Evolutionary conservation across 2,329 filamentous ascomycete species (phyloP), one percentile per base, ranked within the genome.

Genomic region (Exserohilum rostratum): DNA sequence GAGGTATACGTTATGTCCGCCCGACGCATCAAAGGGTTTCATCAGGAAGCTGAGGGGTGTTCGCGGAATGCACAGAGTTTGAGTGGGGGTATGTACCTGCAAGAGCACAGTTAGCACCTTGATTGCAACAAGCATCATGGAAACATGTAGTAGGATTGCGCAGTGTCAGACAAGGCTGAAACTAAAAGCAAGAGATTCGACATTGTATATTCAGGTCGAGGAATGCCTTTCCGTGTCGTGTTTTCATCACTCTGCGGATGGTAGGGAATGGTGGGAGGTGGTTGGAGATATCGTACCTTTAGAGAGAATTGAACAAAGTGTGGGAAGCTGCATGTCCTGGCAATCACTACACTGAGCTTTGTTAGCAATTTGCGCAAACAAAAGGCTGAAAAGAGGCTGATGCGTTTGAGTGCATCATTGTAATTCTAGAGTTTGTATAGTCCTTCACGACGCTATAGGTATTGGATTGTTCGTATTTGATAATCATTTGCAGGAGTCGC

Each of bases 111-210:
- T 74, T 68, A 74, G 71, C 67, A 53, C 39, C 40, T 51, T 46
- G 44, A 48, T 61, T 53, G 51, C 55, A 29, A 30, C 58, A 46
- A 45, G 46, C 56, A 51, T 42, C 44, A 37, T 50, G 46, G 42
- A 42, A 60, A 54, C 29, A 60, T 57, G 53, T 46, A 20, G 48
- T 35, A 40, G 38, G 50, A 15, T 57, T 58, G 44, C 62, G 64
- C 66, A 67, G 65, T 69, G 76, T 87, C 84, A 87, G 84, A 87
- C 84, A 87, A 87, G 84, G 84, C 84, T 87, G 84, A 87, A 87
- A 87, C 84, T 87, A 85, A 74, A 57, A 63, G 85, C 83, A 83
- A 58, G 54, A 50, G 79, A 80, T 83, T 86, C 84, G 81, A 86
- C 84, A 86, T 81, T 76, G 74, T 79, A 75, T 78, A 77, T 87